Percentiles rank a stretch among this genome's conserved stretches.
These are phyloP conservation scores for Diospyros kaki DNA, from an alignment of 148 eudicot genomes.

Conservation along the genomic window DNA sequence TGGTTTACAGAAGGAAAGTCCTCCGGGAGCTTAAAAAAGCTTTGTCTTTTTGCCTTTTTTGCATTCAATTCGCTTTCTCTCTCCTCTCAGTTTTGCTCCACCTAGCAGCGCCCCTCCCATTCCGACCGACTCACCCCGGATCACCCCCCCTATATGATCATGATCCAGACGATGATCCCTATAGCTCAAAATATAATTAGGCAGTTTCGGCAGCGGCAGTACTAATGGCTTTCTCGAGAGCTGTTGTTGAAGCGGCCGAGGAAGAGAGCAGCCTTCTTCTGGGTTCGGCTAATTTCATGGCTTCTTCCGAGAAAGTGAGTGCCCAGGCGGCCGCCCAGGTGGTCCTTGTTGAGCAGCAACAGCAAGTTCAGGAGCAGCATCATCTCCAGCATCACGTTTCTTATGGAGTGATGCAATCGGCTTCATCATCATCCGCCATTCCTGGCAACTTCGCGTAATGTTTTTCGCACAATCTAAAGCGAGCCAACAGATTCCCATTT, in stretches of 20 bases:
- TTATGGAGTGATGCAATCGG: conserved; percentile 43
- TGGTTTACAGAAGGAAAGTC: conserved; percentile 11
- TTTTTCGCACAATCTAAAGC: neutral
- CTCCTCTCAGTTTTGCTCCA: conserved; percentile 13
- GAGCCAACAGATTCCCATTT: neutral
- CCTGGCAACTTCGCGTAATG: conserved; percentile 35
- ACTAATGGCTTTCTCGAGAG: conserved; percentile 20
- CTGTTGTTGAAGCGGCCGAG: conserved; percentile 17
- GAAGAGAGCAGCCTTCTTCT: conserved; percentile 14
- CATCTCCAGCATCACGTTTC: conserved; percentile 30
- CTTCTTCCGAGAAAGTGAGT: conserved; percentile 15
- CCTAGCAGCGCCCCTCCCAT: conserved; percentile 10
- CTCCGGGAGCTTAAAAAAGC: conserved; percentile 17
- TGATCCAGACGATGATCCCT: conserved; percentile 7
- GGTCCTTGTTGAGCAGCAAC: conserved; percentile 10
- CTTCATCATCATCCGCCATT: conserved; percentile 33
- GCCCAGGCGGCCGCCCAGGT: conserved; percentile 5
- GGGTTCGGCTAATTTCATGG: conserved; percentile 16
- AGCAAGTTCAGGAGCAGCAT: conserved; percentile 17
- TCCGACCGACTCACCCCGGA: conserved; percentile 24
- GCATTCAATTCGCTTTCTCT: conserved; percentile 43
- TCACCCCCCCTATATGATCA: conserved; percentile 5
- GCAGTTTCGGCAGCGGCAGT: neutral
- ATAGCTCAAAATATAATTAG: conserved; percentile 1
- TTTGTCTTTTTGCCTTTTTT: conserved; percentile 32